Evolutionary conservation across 306 rosid genomes (phyloP).

Genomic region (Fragaria iinumae): DNA sequence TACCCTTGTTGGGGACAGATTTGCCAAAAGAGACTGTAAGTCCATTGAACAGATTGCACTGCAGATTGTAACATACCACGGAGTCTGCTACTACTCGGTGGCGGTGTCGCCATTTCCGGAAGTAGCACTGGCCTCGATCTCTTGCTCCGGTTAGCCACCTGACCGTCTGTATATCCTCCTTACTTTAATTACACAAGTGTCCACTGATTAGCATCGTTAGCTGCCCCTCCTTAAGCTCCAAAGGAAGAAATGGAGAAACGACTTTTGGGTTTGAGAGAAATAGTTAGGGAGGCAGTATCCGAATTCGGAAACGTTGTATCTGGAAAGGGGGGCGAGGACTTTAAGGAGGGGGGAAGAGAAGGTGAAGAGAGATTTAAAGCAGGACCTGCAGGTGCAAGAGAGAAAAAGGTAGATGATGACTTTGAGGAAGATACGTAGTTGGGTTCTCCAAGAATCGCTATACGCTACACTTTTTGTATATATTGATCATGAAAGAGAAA

Average conservation of each 20-base stretch:
- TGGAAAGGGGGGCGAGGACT: slow-evolving; percentile 8
- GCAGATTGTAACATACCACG: slow-evolving; percentile 77
- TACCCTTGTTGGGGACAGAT: slow-evolving; percentile 83
- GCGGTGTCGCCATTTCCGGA: slow-evolving; percentile 50
- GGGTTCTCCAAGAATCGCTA: slow-evolving; percentile 32
- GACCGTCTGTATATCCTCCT: neutral
- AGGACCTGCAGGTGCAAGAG: slow-evolving; percentile 21
- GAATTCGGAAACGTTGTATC: neutral
- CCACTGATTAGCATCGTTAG: neutral
- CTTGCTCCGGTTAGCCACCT: neutral
- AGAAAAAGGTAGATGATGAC: slow-evolving; percentile 43
- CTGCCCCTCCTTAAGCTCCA: neutral
- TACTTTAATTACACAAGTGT: neutral
- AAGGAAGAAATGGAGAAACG: neutral
- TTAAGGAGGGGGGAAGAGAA: slow-evolving; percentile 16
- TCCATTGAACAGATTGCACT: slow-evolving; percentile 98
- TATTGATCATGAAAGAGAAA: neutral
- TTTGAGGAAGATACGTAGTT: slow-evolving; percentile 63
- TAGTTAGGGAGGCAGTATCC: neutral
- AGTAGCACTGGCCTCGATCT: neutral
- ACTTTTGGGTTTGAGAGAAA: slow-evolving; percentile 26
- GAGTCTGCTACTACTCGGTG: slow-evolving; percentile 43
- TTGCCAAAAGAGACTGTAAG: slow-evolving; percentile 95
- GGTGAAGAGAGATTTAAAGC: neutral
- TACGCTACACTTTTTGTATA: neutral